A percentile compares a stretch with the other conserved stretches of the same genome.
These are phyloP conservation scores for Hirschfeldia incana DNA, from an alignment of 345 rosid genomes.

Conservation along the genomic window DNA sequence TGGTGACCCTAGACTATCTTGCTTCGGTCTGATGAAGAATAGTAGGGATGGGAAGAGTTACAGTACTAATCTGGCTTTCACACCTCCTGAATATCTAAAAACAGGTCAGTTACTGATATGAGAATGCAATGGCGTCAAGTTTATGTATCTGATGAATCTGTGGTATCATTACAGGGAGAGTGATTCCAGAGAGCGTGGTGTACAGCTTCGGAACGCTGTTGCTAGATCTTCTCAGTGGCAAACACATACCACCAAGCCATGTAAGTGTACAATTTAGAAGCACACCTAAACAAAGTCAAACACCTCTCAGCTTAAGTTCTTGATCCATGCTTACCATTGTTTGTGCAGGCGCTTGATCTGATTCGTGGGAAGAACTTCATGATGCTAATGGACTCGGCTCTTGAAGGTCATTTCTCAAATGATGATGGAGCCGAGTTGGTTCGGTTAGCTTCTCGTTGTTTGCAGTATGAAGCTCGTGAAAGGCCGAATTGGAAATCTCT, in stretches of 20 bases:
- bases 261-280: slow-evolving; percentile 45
- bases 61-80: slow-evolving; percentile 88
- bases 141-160: neutral
- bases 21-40: slow-evolving; percentile 89
- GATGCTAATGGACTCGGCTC: slow-evolving; percentile 84
- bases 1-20: slow-evolving; percentile 78
- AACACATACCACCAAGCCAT: slow-evolving; percentile 91
- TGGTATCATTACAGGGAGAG: slow-evolving; percentile 65
- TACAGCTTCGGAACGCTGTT: slow-evolving; percentile 85
- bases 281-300: neutral
- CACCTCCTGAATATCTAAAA: slow-evolving; percentile 86
- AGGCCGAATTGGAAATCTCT: slow-evolving; percentile 87
- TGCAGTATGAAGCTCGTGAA: slow-evolving; percentile 87
- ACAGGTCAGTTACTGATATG: slow-evolving; percentile 54
- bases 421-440: slow-evolving; percentile 90
- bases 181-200: slow-evolving; percentile 78
- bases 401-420: slow-evolving; percentile 78
- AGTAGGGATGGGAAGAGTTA: slow-evolving; percentile 93
- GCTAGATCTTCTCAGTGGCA: slow-evolving; percentile 93
- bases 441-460: slow-evolving; percentile 79
- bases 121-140: slow-evolving; percentile 11
- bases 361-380: slow-evolving; percentile 76
- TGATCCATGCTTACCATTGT: slow-evolving; percentile 15
- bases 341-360: slow-evolving; percentile 76
- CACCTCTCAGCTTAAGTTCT: slow-evolving; percentile 7